phyloP scores from a whole-genome alignment of 1,284 basidiomycete species.

The Leccinum griseonigrum region DNA sequence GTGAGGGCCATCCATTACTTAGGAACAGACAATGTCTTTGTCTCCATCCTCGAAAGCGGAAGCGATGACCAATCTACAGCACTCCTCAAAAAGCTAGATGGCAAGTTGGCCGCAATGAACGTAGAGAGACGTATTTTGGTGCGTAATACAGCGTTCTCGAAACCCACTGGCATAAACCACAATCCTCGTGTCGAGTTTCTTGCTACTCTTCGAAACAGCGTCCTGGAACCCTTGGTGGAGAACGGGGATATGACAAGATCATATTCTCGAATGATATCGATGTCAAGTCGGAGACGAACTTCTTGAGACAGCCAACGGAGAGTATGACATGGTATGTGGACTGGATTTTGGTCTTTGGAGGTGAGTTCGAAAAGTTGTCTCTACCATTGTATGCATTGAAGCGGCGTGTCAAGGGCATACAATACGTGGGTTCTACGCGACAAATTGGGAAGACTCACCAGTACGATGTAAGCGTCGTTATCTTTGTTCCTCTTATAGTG shows the following conservation, averaged over 20 bases:
- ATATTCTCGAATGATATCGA: constrained; percentile 56
- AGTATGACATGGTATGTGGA: constrained; percentile 56
- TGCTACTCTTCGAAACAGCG: constrained; percentile 44
- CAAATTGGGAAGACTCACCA: constrained; percentile 16
- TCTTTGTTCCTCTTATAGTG: not conserved
- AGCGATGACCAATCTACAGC: constrained; percentile 38
- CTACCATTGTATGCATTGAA: not conserved
- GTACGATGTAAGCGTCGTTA: constrained; percentile 13
- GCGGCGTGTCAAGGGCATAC: constrained; percentile 14
- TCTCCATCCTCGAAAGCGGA: constrained; percentile 56
- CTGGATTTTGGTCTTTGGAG: constrained; percentile 46
- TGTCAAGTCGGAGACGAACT: constrained; percentile 48
- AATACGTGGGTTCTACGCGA: constrained; percentile 27
- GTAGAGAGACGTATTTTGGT: constrained; percentile 18
- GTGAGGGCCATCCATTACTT: constrained; percentile 40
- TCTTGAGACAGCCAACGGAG: constrained; percentile 43
- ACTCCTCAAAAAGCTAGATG: constrained; percentile 13
- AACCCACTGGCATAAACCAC: constrained; percentile 3
- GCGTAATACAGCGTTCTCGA: constrained; percentile 11
- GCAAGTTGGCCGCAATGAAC: constrained; percentile 11
- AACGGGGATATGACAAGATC: constrained; percentile 42
- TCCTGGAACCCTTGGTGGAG: constrained; percentile 41
- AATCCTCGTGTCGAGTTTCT: constrained; percentile 42
- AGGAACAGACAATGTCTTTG: constrained; percentile 48
- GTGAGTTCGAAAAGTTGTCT: constrained; percentile 13